Evolutionary conservation across 345 rosid species (phyloP).

Genomic region (Populus tremula): DNA sequence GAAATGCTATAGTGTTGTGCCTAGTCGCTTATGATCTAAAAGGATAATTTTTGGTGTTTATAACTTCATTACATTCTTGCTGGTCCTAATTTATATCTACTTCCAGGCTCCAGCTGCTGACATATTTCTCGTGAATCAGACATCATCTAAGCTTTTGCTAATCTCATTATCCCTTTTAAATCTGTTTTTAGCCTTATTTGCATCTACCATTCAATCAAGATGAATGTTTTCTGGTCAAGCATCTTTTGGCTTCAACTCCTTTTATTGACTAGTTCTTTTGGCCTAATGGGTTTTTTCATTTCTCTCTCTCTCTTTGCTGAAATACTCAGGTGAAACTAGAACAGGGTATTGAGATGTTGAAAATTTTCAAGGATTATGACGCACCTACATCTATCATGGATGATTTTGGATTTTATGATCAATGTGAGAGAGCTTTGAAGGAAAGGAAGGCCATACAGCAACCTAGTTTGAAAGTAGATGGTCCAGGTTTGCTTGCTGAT

Average conservation of each 20-base stretch:
- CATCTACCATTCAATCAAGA: neutral
- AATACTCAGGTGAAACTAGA: constrained; percentile 53
- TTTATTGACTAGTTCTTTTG: neutral
- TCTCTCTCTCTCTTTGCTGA: neutral
- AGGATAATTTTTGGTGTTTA: neutral
- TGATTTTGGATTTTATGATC: constrained; percentile 61
- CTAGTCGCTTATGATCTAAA: neutral
- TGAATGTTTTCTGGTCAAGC: neutral
- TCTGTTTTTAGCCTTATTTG: neutral
- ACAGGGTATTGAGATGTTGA: constrained; percentile 67
- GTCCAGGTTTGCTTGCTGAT: constrained; percentile 20
- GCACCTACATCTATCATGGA: constrained; percentile 53
- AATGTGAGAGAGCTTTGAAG: constrained; percentile 47
- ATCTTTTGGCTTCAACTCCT: neutral
- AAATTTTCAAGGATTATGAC: constrained; percentile 59
- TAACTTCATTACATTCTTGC: neutral
- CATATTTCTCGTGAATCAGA: neutral
- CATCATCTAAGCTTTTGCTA: neutral
- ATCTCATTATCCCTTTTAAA: neutral
- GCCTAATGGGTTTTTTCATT: neutral
- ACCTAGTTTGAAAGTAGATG: constrained; percentile 17
- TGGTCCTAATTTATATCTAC: neutral
- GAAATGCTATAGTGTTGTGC: neutral
- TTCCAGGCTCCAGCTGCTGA: neutral
- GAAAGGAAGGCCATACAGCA: constrained; percentile 43